Percentiles rank a stretch among this genome's conserved stretches.
phyloP scores from a whole-genome alignment of 305 asterid species.

The Fraxinus platypoda region DNA sequence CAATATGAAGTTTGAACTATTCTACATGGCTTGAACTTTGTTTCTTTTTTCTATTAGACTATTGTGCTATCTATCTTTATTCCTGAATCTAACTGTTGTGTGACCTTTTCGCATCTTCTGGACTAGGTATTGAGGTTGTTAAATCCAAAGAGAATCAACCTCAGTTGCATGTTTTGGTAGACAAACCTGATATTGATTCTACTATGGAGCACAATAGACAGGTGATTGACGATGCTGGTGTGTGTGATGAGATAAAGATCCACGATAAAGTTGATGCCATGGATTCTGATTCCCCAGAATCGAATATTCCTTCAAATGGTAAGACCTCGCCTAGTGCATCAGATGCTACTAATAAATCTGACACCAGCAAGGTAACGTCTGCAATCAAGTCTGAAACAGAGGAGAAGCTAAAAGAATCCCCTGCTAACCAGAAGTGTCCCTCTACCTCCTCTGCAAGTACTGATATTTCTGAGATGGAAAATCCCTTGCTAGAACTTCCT shows the following conservation, averaged over 20 bases:
- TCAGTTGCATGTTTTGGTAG: conserved; percentile 31
- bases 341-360: conserved; percentile 29
- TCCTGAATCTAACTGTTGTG: conserved; percentile 18
- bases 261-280: not conserved
- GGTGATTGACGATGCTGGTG: conserved; percentile 30
- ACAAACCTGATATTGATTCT: conserved; percentile 40
- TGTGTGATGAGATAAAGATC: conserved; percentile 20
- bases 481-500: conserved; percentile 16
- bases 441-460: conserved; percentile 2
- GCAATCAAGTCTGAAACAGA: conserved; percentile 27
- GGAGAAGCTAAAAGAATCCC: conserved; percentile 28
- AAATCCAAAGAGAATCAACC: conserved; percentile 30
- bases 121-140: conserved; percentile 36
- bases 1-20: not conserved
- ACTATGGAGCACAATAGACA: conserved; percentile 28
- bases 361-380: conserved; percentile 22
- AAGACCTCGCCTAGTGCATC: conserved; percentile 25
- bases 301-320: conserved; percentile 21
- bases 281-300: conserved; percentile 1
- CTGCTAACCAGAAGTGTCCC: conserved; percentile 20
- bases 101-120: conserved; percentile 8
- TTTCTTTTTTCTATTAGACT: not conserved
- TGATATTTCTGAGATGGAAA: conserved; percentile 6
- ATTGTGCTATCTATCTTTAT: conserved; percentile 10
- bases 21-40: not conserved